Conservation (phyloP, 345 rosid genomes). For the Carallia pectinifolia region DNA sequence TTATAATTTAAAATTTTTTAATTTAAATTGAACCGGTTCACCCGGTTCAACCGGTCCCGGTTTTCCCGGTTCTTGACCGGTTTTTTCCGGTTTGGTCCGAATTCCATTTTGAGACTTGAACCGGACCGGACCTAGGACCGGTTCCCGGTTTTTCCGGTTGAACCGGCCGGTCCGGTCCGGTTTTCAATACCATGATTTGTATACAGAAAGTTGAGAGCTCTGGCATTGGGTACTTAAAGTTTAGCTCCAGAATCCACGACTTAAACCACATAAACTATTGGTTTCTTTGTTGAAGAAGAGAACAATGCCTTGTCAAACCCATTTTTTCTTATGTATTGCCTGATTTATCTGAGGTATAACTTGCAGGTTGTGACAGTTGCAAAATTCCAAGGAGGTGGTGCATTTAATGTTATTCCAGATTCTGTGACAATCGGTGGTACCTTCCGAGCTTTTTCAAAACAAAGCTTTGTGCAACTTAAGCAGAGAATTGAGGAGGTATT, state of each 20-base stretch:
- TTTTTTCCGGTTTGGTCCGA: no score
- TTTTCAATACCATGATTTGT: not conserved
- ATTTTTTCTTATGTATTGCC: not conserved
- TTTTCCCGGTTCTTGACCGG: no score
- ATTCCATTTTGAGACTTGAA: no score
- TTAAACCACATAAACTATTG: not conserved
- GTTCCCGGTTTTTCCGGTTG: no score
- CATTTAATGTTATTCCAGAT: conserved; percentile 84
- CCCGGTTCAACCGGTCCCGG: no score
- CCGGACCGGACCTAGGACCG: no score
- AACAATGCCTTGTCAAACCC: not conserved
- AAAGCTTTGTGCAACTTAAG: conserved; percentile 49
- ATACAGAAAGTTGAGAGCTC: not conserved
- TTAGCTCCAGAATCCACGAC: not conserved
- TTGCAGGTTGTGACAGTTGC: conserved; percentile 71
- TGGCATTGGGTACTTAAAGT: not conserved
- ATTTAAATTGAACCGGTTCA: no score
- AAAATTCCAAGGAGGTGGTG: conserved; percentile 69
- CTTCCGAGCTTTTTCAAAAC: conserved; percentile 59
- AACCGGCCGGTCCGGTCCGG: no score
- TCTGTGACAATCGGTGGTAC: conserved; percentile 81
- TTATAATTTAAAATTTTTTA: no score
- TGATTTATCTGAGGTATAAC: not conserved
- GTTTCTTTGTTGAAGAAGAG: not conserved
- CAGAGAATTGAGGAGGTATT: conserved; percentile 69